Base-by-base conservation (phyloP, 2,329 filamentous ascomycete species). In the Penicillium expansum region DNA sequence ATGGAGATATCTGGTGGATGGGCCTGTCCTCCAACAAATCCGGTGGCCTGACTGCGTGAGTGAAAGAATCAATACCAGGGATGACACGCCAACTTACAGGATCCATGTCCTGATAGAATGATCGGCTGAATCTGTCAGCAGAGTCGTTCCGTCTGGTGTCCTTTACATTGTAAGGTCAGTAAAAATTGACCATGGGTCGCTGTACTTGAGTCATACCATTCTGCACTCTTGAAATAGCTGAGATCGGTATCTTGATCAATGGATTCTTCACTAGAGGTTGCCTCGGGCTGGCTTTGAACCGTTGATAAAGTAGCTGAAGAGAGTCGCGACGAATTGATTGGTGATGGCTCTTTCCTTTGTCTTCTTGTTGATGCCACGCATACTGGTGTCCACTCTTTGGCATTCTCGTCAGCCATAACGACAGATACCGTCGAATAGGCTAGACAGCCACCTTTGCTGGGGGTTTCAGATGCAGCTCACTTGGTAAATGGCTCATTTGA, bases 141-240 rank as follows among this genome's bases (percentile, higher is more conserved):
- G 67, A 22, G 78, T 80, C 1, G 82, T 85, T 7, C 84, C 84
- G 67, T 87, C 84, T 16, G 81, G 73, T 8, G 79, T 76, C 78
- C 79, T 79, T 53, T 44, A 38, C 16, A 18, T 6, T 29, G 48
- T 18, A 30, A 52, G 42, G 33, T 57, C 22, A 63, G 35, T 30
- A n/a, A 42, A 43, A 14, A 18, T 38, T 32, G 30, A 20, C 45
- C n/a, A 27, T 16, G 38, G 16, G 9, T 38, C 20, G 37, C 13
- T 33, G 3, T 22, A 33, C 4, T 6, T 8, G 8, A 22, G 43
- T 49, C 69, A 57, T 64, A 78, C 77, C 77, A 81, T 65, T 79
- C 72, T 16, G 76, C 77, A 35, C 70, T 69, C 60, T 77, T 81
- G 67, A 78, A 81, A 62, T 76, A 76, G 55, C 75, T 75, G 4